Evolutionary conservation across 139 green algal species (phyloP), one percentile per base, ranked within the genome.

Genomic region (Picocystis salinarum): DNA sequence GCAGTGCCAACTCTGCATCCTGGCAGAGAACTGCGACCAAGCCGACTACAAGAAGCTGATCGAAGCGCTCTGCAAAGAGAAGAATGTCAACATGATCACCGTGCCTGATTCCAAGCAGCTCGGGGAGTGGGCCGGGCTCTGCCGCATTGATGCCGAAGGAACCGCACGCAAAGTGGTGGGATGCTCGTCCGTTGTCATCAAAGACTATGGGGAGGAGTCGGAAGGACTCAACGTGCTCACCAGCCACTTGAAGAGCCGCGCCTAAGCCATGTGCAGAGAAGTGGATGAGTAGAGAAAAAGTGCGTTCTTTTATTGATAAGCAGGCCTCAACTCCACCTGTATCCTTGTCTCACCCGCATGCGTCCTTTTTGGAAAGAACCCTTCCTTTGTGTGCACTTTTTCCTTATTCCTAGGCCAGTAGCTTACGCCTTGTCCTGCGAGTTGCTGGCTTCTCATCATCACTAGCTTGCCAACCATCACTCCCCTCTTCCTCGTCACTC

Each of bases 21-120:
- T 99, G 28, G 85, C 88, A 22, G 73, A 96, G 59, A 82, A 99
- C 77, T 96, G 85, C 79, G 83, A 96, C 75, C 77, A 97, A 69
- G 74, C 84, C 44, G 85, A 96, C 70, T 97, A 95, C 77, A 93
- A 85, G 64, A 99, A 99, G 80, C 82, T 99, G 33, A 87, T 97
- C 19, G 76, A 95, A 76, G 89, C 80, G 0, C 79, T 99, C 41
- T 99, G 88, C 71, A 64, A 76, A 28, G 89, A 99, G 81, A 74
- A 94, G 54, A 79, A 79, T 52, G 84, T 97, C 9, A 80, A 80
- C 76, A 70, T 99, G 37, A 85, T 99, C 52, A 76, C 68, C 24
- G 81, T 95, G 31, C 75, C 78, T n/a, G 69, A 80, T 44, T 40
- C 48, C 20, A 7, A 9, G 7, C 36, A 44, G 36, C 10, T 44